Evolutionary conservation across 1,139 yeast genomes (phyloP).

Genomic region (Scheffersomyces cryptocercus): DNA sequence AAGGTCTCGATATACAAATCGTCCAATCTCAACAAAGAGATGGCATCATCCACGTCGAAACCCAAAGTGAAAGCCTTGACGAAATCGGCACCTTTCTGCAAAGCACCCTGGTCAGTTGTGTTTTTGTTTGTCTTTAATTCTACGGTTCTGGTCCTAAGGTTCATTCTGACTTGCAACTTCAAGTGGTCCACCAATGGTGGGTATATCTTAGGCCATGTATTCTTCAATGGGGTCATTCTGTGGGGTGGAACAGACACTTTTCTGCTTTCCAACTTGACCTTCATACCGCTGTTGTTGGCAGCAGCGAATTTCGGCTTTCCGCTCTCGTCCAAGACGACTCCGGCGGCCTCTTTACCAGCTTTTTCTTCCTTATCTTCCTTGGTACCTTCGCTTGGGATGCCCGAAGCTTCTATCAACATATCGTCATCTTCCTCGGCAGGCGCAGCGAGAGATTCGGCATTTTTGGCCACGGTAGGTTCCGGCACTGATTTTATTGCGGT

Average conservation of each 20-base stretch:
- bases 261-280: constrained; percentile 80
- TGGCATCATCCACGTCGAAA: constrained; percentile 95
- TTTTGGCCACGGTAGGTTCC: constrained; percentile 2
- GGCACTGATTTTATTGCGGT: constrained; percentile 49
- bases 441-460: constrained; percentile 8
- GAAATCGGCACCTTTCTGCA: constrained; percentile 97
- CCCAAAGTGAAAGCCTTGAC: constrained; percentile 94
- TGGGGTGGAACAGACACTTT: constrained; percentile 96
- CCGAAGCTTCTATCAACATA: constrained; percentile 65
- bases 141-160: constrained; percentile 78
- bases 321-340: constrained; percentile 76
- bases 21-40: constrained; percentile 89
- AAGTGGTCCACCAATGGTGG: constrained; percentile 95
- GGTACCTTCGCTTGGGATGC: constrained; percentile 27
- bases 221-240: constrained; percentile 89
- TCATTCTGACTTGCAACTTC: constrained; percentile 95
- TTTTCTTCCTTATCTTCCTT: constrained; percentile 15
- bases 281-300: constrained; percentile 64
- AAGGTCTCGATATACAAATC: constrained; percentile 96
- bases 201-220: constrained; percentile 88
- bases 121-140: constrained; percentile 78
- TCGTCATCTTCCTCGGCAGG: constrained; percentile 52
- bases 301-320: constrained; percentile 90
- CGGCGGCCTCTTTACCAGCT: constrained; percentile 34
- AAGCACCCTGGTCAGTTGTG: constrained; percentile 89